phyloP scores from a whole-genome alignment of 2,329 filamentous ascomycete genomes.

The Nemania sp. region DNA sequence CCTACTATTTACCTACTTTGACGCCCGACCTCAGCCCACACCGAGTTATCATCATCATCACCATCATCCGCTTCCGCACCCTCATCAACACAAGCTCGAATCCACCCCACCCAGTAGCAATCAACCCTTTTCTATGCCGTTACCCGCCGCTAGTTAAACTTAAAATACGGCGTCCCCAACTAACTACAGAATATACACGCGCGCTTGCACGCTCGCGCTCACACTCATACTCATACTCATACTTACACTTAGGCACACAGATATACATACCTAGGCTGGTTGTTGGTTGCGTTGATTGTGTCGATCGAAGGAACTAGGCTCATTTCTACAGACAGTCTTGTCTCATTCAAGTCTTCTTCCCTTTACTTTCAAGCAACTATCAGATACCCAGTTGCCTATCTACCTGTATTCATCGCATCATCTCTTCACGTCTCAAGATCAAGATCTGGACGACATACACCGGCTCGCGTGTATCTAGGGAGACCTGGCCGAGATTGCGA shows the following conservation, averaged over 20 bases:
- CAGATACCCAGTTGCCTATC: slow-evolving; percentile 20
- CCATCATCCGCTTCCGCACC: slow-evolving; percentile 12
- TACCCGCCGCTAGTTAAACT: slow-evolving; percentile 20
- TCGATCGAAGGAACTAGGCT: slow-evolving; percentile 36
- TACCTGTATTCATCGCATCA: slow-evolving; percentile 46
- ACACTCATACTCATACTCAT: too few species aligned
- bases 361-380: slow-evolving; percentile 39
- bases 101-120: background rate
- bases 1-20: too few species aligned
- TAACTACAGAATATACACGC: slow-evolving; percentile 37
- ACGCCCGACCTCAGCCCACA: slow-evolving; percentile 4
- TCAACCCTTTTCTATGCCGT: slow-evolving; percentile 23
- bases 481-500: slow-evolving; percentile 58
- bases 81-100: slow-evolving; percentile 7
- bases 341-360: slow-evolving; percentile 34
- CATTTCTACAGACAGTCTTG: slow-evolving; percentile 17
- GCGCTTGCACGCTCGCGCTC: background rate
- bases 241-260: too few species aligned
- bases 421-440: slow-evolving; percentile 22
- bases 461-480: slow-evolving; percentile 37
- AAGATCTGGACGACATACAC: slow-evolving; percentile 33
- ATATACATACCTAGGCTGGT: slow-evolving; percentile 29
- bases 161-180: slow-evolving; percentile 33
- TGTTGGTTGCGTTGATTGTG: background rate
- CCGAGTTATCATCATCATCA: slow-evolving; percentile 11